phyloP scores from a whole-genome alignment of 345 rosid genomes.

The Passiflora organensis region DNA sequence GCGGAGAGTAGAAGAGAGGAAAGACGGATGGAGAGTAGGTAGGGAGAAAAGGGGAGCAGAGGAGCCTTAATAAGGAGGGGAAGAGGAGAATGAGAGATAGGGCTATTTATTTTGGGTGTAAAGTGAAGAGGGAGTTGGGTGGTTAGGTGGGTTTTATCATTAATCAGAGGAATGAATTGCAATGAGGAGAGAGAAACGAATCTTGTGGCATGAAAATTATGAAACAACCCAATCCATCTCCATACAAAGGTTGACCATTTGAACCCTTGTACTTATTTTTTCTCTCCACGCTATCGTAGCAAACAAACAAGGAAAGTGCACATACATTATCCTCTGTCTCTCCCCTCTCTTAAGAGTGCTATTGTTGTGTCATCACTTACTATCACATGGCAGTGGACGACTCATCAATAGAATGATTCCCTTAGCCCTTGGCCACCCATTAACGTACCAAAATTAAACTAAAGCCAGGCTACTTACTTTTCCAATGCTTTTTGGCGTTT shows the following conservation, averaged over 20 bases:
- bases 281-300: constrained; percentile 20
- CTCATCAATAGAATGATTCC: constrained; percentile 57
- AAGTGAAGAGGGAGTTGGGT: constrained; percentile 23
- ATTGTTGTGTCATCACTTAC: no score
- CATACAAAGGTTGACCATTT: constrained; percentile 76
- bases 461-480: constrained; percentile 18
- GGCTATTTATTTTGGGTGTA: constrained; percentile 1
- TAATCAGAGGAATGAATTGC: constrained; percentile 54
- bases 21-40: constrained; percentile 5
- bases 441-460: constrained; percentile 44
- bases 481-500: constrained; percentile 6
- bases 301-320: constrained; percentile 13
- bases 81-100: constrained; percentile 2
- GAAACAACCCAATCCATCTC: constrained; percentile 26
- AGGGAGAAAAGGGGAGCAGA: constrained; percentile 31
- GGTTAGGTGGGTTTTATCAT: constrained; percentile 64
- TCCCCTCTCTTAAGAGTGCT: no score
- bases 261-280: constrained; percentile 45
- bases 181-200: constrained; percentile 47
- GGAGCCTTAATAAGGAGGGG: constrained; percentile 36
- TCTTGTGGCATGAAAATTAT: constrained; percentile 38
- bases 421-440: constrained; percentile 40
- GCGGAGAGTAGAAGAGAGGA: neutral
- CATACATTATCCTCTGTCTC: no score
- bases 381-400: constrained; percentile 30